phyloP scores from a whole-genome alignment of 495 filamentous ascomycete species.

The Cudoniella acicularis region DNA sequence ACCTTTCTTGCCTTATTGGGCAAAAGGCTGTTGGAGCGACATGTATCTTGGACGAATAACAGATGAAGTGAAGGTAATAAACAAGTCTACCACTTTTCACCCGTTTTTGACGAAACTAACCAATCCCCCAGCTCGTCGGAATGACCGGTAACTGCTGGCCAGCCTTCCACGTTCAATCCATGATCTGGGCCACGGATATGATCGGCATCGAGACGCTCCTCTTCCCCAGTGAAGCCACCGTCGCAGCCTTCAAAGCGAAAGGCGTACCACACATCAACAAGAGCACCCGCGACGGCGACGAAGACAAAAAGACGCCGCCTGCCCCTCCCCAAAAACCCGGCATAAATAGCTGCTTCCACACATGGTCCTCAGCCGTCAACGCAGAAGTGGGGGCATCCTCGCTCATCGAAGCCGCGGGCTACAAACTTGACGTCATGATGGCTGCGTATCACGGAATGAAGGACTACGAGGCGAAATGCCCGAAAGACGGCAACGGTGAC shows the following conservation, averaged over 20 bases:
- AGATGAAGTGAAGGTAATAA: slow-evolving; percentile 27
- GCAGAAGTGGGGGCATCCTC: slow-evolving; percentile 27
- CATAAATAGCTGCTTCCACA: slow-evolving; percentile 24
- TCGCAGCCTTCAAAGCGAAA: background rate
- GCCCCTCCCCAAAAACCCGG: slow-evolving; percentile 13
- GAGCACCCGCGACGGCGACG: background rate
- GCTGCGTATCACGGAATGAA: slow-evolving; percentile 7
- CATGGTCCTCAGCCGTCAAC: slow-evolving; percentile 20
- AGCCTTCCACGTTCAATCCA: slow-evolving; percentile 31
- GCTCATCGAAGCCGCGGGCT: slow-evolving; percentile 28
- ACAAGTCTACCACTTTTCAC: background rate
- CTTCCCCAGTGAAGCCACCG: slow-evolving; percentile 8
- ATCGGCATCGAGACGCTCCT: slow-evolving; percentile 32
- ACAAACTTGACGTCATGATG: slow-evolving; percentile 33
- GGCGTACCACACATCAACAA: background rate
- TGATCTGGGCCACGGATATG: slow-evolving; percentile 36
- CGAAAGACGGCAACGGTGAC: slow-evolving; percentile 7
- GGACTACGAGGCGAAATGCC: background rate
- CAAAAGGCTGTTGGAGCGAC: slow-evolving; percentile 31
- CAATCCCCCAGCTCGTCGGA: slow-evolving; percentile 29
- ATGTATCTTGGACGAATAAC: slow-evolving; percentile 27
- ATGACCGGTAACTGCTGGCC: slow-evolving; percentile 32
- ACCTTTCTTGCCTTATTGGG: slow-evolving; percentile 31
- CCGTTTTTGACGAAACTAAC: no score
- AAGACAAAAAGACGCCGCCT: background rate